Percentiles rank a stretch among this genome's conserved stretches.
phyloP scores from a whole-genome alignment of 75 land plant genomes.

The Chamaecyparis obtusa region DNA sequence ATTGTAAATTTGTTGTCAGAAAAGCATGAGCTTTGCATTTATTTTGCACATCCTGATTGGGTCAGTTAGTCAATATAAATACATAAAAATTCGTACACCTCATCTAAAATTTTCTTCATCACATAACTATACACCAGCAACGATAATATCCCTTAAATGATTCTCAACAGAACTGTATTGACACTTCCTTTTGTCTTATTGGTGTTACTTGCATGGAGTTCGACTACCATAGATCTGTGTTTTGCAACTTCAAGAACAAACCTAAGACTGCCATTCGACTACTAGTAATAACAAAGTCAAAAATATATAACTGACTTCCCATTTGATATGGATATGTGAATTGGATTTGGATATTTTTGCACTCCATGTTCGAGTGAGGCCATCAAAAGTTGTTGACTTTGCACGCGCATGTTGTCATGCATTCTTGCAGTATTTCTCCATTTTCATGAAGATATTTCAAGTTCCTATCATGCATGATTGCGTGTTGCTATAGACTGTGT shows the following conservation, averaged over 20 bases:
- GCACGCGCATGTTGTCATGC: background rate
- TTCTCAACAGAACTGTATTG: constrained; percentile 96
- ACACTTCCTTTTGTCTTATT: constrained; percentile 95
- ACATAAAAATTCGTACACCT: constrained; percentile 9
- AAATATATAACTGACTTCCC: background rate
- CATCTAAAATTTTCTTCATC: constrained; percentile 93
- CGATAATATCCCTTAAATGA: constrained; percentile 90
- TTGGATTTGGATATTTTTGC: background rate
- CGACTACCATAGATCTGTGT: constrained; percentile 81
- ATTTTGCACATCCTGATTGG: no score
- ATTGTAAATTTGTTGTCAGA: no score
- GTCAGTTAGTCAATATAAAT: background rate
- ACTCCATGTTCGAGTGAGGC: background rate
- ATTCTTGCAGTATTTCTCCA: background rate
- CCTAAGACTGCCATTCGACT: constrained; percentile 95
- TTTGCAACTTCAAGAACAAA: constrained; percentile 94
- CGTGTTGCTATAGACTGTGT: background rate
- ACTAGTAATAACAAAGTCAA: background rate
- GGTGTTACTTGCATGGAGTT: constrained; percentile 93
- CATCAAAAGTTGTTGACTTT: background rate
- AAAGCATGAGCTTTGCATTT: no score
- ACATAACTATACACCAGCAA: constrained; percentile 93
- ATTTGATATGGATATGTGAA: background rate
- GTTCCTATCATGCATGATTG: background rate
- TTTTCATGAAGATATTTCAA: background rate